Evolutionary conservation across 2,329 filamentous ascomycete genomes (phyloP), one percentile per base, ranked within the genome.

Genomic region (Trichoderma brevicompactum): DNA sequence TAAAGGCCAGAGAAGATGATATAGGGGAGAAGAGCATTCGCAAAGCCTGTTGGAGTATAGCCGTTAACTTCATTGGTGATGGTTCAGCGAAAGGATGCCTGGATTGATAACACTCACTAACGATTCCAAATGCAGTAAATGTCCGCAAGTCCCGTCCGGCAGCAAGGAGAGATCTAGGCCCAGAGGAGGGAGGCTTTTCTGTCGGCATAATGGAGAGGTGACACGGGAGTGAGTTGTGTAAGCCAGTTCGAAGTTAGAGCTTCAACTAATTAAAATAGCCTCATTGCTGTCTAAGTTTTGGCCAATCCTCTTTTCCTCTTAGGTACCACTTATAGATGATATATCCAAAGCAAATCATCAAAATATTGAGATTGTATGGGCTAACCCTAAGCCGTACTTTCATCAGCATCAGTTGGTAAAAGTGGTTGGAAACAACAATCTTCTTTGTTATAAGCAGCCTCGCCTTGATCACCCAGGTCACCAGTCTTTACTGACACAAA

Each of bases 1-100:
- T 63, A 63, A 17, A 63, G 60, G 12, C 49, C 41, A 9, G 49
- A 63, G 8, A 63, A 53, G 49, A 63, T 54, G 60, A 63, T 46
- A 28, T 63, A 53, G 0, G 60, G 60, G 23, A 63, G 49, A 43
- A 63, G 28, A 5, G 28, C 28, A 17, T 63, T 63, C 19, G 60
- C 40, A 54, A 53, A 32, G 40, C 60, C 60, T 63, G 7, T 28
- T 28, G 15, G 15, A 3, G 17, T 43, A 12, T 19, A 15, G 17
- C 28, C 38, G 40, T 53, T 46, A 46, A 17, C 17, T 38, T 23
- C 13, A 7, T 9, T 36, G 54, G n/a, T 28, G 56, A 28, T 23
- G 32, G 8, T 19, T 41, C 12, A 46, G 13, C 12, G 7, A 38
- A 38, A 38, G 36, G 7, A 38, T 7, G 7, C 10, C 36, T 10